Base-by-base conservation (phyloP, 208 protist genomes). In the Leptomonas pyrrhocoris region DNA sequence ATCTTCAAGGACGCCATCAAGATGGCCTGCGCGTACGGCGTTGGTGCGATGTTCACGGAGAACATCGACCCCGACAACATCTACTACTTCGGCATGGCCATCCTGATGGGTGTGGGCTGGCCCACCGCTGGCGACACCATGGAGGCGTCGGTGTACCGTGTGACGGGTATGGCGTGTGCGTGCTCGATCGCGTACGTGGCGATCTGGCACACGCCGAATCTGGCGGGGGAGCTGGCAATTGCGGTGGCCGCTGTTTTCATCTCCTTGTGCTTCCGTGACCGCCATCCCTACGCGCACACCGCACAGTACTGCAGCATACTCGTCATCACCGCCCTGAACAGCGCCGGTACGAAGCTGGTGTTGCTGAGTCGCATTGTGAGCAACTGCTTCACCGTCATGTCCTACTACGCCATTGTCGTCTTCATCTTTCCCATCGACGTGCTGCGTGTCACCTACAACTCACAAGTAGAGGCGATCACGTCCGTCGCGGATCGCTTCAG, bases 71-170 rank as follows among this genome's bases (percentile, higher is more conserved):
- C 43, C 5, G 61, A 80, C 0, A 80, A 84, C 31, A 50, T 80
- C 2, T 88, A 88, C 60, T 91, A 86, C 68, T 91, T 88, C 56
- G 83, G 82, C 12, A 88, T 91, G 82, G 74, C 74, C 9, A 91
- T 91, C 63, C 65, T 91, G 46, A 85, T 91, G 59, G 80, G 79
- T 63, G 77, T 91, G 16, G 80, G 74, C 19, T 70, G 69, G 67
- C 85, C 75, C 30, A 88, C 85, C 0, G 79, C 74, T 2, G 79
- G 77, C 7, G 85, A 91, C 30, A 83, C 85, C 42, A 77, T 91
- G 68, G 60, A 85, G 34, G 70, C 70, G 16, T 81, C 77, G 11
- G 75, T 87, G 28, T 84, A 90, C 70, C 85, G 81, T 25, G 51
- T 90, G 18, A 77, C 81, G 4, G 85, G 85, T 25, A 81, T 87